Conservation (phyloP, 2,329 filamentous ascomycete genomes). For the Diplodia scrobiculata region DNA sequence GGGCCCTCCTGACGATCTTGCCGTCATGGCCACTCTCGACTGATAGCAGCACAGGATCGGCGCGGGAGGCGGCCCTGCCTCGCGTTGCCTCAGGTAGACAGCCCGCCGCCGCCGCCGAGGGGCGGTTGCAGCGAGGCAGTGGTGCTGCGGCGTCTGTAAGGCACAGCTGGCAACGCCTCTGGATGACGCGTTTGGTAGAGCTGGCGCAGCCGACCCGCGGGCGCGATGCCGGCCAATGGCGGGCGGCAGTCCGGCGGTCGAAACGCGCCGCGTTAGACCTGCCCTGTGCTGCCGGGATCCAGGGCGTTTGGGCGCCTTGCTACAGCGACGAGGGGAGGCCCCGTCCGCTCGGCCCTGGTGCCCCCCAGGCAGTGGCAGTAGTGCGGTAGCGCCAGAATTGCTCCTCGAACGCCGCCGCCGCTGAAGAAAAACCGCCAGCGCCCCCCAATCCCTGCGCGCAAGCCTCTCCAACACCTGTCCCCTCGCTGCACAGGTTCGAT, state of each 20-base stretch:
- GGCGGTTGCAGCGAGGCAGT: neutral
- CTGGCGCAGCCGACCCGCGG: slow-evolving; percentile 11
- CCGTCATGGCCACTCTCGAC: slow-evolving; percentile 7
- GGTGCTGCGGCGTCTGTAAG: slow-evolving; percentile 23
- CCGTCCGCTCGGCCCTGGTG: slow-evolving; percentile 4
- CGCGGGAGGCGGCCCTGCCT: slow-evolving; percentile 22
- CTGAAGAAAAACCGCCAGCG: slow-evolving; percentile 25
- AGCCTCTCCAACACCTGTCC: slow-evolving; percentile 26
- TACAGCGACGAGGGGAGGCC: slow-evolving; percentile 14
- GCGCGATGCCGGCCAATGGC: slow-evolving; percentile 19
- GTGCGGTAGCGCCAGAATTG: neutral
- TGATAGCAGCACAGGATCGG: slow-evolving; percentile 12
- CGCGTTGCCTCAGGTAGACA: slow-evolving; percentile 20
- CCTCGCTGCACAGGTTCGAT: slow-evolving; percentile 21
- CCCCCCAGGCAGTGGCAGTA: slow-evolving; percentile 9
- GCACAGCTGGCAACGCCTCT: neutral
- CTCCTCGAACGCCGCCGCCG: slow-evolving; percentile 18
- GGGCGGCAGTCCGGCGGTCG: neutral
- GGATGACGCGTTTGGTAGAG: slow-evolving; percentile 15
- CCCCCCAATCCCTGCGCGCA: slow-evolving; percentile 26
- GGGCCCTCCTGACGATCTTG: slow-evolving; percentile 26
- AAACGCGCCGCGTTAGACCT: slow-evolving; percentile 21
- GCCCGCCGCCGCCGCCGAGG: neutral
- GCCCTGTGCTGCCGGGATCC: slow-evolving; percentile 22
- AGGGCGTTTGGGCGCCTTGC: slow-evolving; percentile 27